These are phyloP conservation scores for Emmonsia crescens DNA, from an alignment of 2,329 filamentous ascomycete genomes.

Conservation along the genomic window DNA sequence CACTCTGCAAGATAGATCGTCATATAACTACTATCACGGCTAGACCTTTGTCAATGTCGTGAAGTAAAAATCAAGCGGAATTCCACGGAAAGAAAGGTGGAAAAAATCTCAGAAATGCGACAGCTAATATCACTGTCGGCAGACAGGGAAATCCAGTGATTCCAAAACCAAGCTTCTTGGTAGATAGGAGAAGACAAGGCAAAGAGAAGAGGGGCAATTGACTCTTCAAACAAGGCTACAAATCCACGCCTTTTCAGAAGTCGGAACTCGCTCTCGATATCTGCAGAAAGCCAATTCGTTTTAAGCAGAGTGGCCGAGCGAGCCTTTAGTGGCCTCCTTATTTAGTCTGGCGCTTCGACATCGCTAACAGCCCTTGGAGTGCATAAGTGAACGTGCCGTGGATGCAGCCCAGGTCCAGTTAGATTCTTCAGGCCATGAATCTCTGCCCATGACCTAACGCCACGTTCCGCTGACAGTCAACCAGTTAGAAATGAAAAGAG, in stretches of 20 bases:
- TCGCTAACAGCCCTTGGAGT: not conserved
- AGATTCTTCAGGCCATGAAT: not conserved
- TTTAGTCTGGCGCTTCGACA: not conserved
- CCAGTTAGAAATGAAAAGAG: not conserved
- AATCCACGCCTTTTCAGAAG: not conserved
- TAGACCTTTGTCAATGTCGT: not conserved
- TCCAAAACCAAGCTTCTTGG: not conserved
- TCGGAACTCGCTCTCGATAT: not conserved
- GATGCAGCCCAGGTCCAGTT: not conserved
- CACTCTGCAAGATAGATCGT: not conserved
- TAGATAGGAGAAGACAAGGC: not conserved
- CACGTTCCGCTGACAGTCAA: not conserved
- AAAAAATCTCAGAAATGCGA: not conserved
- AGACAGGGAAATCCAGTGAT: not conserved
- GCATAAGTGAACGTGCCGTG: not conserved
- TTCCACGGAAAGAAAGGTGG: not conserved
- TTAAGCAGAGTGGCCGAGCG: not conserved
- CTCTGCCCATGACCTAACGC: not conserved
- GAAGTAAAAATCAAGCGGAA: not conserved
- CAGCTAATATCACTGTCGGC: not conserved
- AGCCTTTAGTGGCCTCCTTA: not conserved
- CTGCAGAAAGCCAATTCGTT: not conserved
- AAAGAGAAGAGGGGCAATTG: not conserved
- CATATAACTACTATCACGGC: not conserved
- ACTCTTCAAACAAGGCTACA: conserved; percentile 1